Evolutionary conservation across 805 yeast genomes (phyloP).

Genomic region (Myxozyma neotropica): DNA sequence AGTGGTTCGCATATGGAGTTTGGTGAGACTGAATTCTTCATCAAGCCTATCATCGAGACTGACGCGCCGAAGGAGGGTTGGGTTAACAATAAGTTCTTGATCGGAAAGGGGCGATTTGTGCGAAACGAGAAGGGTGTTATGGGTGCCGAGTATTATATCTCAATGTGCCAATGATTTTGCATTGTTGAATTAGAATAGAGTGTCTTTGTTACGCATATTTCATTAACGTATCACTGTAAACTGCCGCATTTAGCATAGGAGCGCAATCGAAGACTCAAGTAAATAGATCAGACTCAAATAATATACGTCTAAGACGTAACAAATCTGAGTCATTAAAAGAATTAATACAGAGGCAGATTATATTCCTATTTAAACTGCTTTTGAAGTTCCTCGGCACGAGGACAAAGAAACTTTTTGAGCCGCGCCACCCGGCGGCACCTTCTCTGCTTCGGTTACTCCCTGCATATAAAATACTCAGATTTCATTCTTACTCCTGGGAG

Average conservation of each 20-base stretch:
- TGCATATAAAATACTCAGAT: no score
- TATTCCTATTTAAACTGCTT: no score
- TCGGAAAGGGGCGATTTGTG: slow-evolving; percentile 63
- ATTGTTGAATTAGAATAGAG: not conserved
- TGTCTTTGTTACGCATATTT: not conserved
- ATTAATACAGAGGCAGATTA: no score
- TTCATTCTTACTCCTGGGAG: no score
- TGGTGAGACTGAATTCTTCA: slow-evolving; percentile 41
- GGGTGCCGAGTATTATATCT: slow-evolving; percentile 59
- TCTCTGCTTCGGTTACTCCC: not conserved
- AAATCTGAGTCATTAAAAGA: no score
- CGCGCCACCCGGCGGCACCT: slow-evolving; percentile 7
- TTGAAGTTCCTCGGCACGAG: slow-evolving; percentile 12
- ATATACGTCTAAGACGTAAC: no score
- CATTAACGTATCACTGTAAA: not conserved
- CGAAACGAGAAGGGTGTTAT: slow-evolving; percentile 51
- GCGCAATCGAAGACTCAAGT: no score
- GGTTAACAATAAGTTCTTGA: slow-evolving; percentile 52
- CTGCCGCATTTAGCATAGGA: not conserved
- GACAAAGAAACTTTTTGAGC: not conserved
- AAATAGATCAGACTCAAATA: no score
- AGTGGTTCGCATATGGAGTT: slow-evolving; percentile 27
- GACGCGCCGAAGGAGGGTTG: slow-evolving; percentile 51
- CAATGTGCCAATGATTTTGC: slow-evolving; percentile 37
- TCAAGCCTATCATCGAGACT: slow-evolving; percentile 49